Evolutionary conservation across 352 stramenopile genomes (phyloP).

Genomic region (Pythium dissimile): DNA sequence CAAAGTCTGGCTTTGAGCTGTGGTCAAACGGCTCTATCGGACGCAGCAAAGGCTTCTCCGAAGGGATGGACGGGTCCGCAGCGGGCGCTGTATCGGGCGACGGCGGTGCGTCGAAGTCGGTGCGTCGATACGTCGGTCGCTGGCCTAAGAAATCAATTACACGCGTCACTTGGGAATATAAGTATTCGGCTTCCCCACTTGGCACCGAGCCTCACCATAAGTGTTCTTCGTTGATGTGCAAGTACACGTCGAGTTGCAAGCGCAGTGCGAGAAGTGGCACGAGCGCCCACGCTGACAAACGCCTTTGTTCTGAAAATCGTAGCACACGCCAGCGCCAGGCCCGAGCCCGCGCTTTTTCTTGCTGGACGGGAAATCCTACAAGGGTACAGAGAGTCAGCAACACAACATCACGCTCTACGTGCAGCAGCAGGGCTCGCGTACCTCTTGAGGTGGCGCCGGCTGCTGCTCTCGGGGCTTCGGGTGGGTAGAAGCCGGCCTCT

Average conservation of each 20-base stretch:
- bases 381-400: too few species aligned
- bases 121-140: constrained; percentile 74
- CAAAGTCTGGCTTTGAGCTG: constrained; percentile 27
- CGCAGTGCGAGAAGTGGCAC: constrained; percentile 87
- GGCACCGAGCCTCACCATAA: constrained; percentile 61
- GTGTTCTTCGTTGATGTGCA: constrained; percentile 82
- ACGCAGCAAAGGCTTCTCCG: constrained; percentile 47
- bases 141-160: constrained; percentile 50
- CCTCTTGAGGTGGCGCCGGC: constrained; percentile 30
- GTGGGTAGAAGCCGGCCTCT: constrained; percentile 36
- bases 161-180: too few species aligned
- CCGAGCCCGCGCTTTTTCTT: constrained; percentile 68
- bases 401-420: too few species aligned
- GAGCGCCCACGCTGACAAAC: constrained; percentile 79
- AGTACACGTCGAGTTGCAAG: constrained; percentile 82
- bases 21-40: constrained; percentile 44
- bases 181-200: too few species aligned
- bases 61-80: constrained; percentile 23
- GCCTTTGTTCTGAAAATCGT: constrained; percentile 89
- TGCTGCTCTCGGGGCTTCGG: constrained; percentile 16
- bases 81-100: constrained; percentile 41
- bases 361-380: constrained; percentile 49
- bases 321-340: constrained; percentile 76
- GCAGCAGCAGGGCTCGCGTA: constrained; percentile 18
- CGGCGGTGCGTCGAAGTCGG: constrained; percentile 77